phyloP scores from a whole-genome alignment of 2,329 filamentous ascomycete genomes.

The Magnaporthiopsis rhizophila region DNA sequence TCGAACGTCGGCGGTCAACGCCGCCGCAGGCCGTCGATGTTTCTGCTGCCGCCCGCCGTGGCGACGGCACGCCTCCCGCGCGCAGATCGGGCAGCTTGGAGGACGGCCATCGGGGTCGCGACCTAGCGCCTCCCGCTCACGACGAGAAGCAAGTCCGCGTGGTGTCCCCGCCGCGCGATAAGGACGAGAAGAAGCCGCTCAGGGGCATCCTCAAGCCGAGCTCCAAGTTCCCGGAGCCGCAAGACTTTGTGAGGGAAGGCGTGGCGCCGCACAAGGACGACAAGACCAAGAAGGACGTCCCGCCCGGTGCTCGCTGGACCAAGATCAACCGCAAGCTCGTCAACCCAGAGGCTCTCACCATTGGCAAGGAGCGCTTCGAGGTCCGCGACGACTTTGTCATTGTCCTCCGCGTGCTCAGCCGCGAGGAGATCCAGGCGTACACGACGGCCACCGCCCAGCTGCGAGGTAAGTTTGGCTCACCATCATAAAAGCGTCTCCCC shows the following conservation, averaged over 20 bases:
- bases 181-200: slow-evolving; percentile 52
- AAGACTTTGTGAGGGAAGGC: slow-evolving; percentile 75
- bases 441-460: slow-evolving; percentile 74
- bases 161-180: slow-evolving; percentile 61
- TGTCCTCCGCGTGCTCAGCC: slow-evolving; percentile 76
- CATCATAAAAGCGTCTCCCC: background rate
- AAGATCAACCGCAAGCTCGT: slow-evolving; percentile 85
- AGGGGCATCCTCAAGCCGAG: slow-evolving; percentile 87
- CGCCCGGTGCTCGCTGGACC: slow-evolving; percentile 78
- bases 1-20: slow-evolving; percentile 1
- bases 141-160: slow-evolving; percentile 43
- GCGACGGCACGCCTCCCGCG: background rate
- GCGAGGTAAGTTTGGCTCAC: slow-evolving; percentile 52
- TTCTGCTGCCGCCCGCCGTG: background rate
- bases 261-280: slow-evolving; percentile 91
- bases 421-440: slow-evolving; percentile 84
- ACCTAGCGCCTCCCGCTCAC: background rate
- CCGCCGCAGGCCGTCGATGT: background rate
- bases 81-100: slow-evolving; percentile 5
- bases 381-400: slow-evolving; percentile 91
- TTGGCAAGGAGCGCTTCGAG: slow-evolving; percentile 86
- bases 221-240: slow-evolving; percentile 77
- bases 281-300: slow-evolving; percentile 64
- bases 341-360: slow-evolving; percentile 77
- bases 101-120: slow-evolving; percentile 3